Evolutionary conservation across 2,329 filamentous ascomycete genomes (phyloP).

Genomic region (Colletotrichum nymphaeae): DNA sequence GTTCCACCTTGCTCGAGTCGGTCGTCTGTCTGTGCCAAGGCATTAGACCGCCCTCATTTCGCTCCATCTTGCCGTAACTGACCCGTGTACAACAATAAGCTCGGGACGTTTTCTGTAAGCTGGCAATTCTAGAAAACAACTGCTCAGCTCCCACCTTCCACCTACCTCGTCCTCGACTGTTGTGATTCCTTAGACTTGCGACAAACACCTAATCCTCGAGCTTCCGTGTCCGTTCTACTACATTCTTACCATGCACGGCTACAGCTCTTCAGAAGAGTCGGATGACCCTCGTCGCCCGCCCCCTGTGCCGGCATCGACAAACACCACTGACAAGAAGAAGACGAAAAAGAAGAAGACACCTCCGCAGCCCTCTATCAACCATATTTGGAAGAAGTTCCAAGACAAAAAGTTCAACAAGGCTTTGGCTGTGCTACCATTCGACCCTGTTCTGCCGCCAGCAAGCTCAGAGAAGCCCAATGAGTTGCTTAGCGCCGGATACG

Average conservation of each 20-base stretch:
- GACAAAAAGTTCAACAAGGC: constrained; percentile 73
- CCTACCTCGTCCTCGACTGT: not conserved
- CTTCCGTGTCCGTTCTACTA: not conserved
- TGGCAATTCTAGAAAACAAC: constrained; percentile 4
- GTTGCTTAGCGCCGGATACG: constrained; percentile 69
- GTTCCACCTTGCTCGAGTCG: constrained; percentile 19
- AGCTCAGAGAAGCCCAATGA: constrained; percentile 67
- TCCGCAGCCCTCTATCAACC: constrained; percentile 75
- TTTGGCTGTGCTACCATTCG: constrained; percentile 73
- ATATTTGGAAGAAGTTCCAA: constrained; percentile 72
- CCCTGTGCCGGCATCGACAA: constrained; percentile 46
- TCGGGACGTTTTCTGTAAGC: not conserved
- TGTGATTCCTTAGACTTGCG: not conserved
- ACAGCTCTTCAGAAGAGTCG: constrained; percentile 62
- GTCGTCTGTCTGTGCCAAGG: constrained; percentile 6
- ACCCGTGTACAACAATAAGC: constrained; percentile 1
- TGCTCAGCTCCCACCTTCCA: not conserved
- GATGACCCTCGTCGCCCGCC: constrained; percentile 56
- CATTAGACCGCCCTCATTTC: not conserved
- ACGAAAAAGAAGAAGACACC: constrained; percentile 69
- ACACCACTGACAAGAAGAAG: constrained; percentile 59
- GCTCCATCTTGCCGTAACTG: constrained; percentile 8
- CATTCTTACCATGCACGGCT: constrained; percentile 52
- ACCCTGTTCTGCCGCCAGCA: constrained; percentile 64
- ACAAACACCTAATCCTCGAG: not conserved